Evolutionary conservation across 768 basidiomycete genomes (phyloP).

Genomic region (Mycena alexandri): DNA sequence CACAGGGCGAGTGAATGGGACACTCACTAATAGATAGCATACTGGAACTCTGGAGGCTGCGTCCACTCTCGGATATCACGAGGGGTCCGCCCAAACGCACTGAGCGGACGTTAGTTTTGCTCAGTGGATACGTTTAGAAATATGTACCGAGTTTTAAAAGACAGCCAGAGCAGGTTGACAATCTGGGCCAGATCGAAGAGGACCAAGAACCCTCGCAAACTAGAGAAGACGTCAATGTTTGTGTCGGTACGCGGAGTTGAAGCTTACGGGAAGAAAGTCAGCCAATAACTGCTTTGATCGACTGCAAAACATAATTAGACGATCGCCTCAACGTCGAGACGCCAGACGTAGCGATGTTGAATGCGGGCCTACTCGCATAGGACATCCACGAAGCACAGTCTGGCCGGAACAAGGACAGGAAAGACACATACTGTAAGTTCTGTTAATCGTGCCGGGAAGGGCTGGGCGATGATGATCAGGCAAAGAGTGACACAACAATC

Average conservation of each 20-base stretch:
- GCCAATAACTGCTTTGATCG: conserved; percentile 91
- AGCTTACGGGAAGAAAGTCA: conserved; percentile 93
- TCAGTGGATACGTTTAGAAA: background rate
- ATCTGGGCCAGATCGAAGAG: conserved; percentile 97
- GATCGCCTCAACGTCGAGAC: background rate
- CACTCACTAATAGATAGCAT: conserved; percentile 85
- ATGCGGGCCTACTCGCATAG: too few species aligned
- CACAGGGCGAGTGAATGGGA: conserved; percentile 15
- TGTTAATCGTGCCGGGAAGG: conserved; percentile 80
- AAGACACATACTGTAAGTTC: conserved; percentile 69
- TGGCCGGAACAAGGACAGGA: too few species aligned
- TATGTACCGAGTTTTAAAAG: conserved; percentile 84
- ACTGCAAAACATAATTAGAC: conserved; percentile 46
- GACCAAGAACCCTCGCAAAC: conserved; percentile 93
- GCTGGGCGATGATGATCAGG: conserved; percentile 52
- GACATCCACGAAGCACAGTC: too few species aligned
- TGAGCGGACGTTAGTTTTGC: conserved; percentile 42
- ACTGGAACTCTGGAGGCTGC: conserved; percentile 90
- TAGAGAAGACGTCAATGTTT: conserved; percentile 43
- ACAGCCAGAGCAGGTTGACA: conserved; percentile 87
- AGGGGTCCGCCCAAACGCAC: conserved; percentile 88
- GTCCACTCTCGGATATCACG: conserved; percentile 93
- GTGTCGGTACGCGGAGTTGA: background rate
- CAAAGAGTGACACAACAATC: background rate
- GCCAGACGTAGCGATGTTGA: too few species aligned